Base-by-base conservation (phyloP, 2,329 filamentous ascomycete genomes). In the Talaromyces sp. region DNA sequence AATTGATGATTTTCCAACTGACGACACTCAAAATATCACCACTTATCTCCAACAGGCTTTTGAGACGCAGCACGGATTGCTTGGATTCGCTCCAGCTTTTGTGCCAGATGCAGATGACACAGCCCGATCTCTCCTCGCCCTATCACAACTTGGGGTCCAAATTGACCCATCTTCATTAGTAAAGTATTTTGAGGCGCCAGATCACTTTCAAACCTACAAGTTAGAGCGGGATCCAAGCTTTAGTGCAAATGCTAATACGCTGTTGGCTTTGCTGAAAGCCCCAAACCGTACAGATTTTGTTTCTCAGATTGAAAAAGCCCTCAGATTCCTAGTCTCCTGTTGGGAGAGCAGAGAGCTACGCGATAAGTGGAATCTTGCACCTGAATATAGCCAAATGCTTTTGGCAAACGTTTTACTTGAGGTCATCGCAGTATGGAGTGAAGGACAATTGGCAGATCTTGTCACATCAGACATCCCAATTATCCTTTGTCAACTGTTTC, bases 101-200 rank as follows among this genome's bases (percentile, higher is more conserved):
- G 46, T 46, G 8, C 43, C 46, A 33, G 46, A 51, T 21, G 46
- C 31, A 17, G 46, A 51, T 51, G 46, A 36, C 46, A 51, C 46
- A 21, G 46, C 46, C 1, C 13, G 31, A 35, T 11, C 25, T 51
- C 46, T 51, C 17, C 25, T 51, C 2, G 46, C 28, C 6, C 46
- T 51, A 21, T 33, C 25, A 33, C 17, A 33, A 17, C 46, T 51
- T 36, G 46, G n/a, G 25, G 19, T n/a, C 11, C 22, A 51, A 19
- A 33, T 51, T 3, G 46, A 51, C 7, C 25, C 46, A 19, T 19
- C 5, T 21, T 19, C 39, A 5, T 21, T 51, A 13, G 31, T 51
- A 7, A 36, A 51, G 28, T 17, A 33, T 36, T 51, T 51, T 36
- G 46, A 51, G 15, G 31, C 15, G 1, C 28, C 25, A 8, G 25